phyloP scores from a whole-genome alignment of 1,284 basidiomycete genomes.

The Polyporus tsugae region DNA sequence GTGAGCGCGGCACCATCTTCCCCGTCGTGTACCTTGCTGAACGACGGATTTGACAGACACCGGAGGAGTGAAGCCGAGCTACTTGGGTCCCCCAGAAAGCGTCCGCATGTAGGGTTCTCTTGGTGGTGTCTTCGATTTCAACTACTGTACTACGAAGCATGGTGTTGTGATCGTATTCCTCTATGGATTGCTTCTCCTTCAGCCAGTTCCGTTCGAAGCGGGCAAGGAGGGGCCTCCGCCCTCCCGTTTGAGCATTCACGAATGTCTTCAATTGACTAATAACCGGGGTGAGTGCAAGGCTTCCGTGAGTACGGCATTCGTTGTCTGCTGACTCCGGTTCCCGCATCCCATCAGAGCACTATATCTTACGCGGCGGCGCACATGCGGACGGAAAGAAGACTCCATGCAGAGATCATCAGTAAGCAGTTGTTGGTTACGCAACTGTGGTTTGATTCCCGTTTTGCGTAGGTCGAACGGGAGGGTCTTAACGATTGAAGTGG shows the following conservation, averaged over 20 bases:
- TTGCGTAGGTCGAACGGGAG: not conserved
- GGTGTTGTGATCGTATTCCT: not conserved
- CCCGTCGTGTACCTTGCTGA: not conserved
- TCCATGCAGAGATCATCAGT: not conserved
- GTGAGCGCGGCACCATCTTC: conserved; percentile 43
- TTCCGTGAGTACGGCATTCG: not conserved
- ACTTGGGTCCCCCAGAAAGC: conserved; percentile 71
- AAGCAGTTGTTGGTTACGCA: too few relatives aligned
- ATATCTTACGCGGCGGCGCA: conserved; percentile 9
- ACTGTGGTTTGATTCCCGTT: too few relatives aligned
- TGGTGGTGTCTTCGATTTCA: not conserved
- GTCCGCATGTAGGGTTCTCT: conserved; percentile 37
- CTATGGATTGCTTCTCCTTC: not conserved
- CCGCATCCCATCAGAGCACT: too few relatives aligned
- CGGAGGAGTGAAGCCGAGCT: conserved; percentile 61
- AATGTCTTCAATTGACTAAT: not conserved
- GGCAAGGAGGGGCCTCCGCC: conserved; percentile 19
- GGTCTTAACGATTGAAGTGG: not conserved
- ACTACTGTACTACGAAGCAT: not conserved
- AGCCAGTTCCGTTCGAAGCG: conserved; percentile 20
- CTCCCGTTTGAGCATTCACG: conserved; percentile 21
- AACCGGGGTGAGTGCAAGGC: conserved; percentile 7
- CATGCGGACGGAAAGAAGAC: not conserved
- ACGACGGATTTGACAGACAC: conserved; percentile 49
- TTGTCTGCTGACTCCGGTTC: conserved; percentile 23